Evolutionary conservation across 2,329 filamentous ascomycete genomes (phyloP).

Genomic region (Nothomitra cinnamomea): DNA sequence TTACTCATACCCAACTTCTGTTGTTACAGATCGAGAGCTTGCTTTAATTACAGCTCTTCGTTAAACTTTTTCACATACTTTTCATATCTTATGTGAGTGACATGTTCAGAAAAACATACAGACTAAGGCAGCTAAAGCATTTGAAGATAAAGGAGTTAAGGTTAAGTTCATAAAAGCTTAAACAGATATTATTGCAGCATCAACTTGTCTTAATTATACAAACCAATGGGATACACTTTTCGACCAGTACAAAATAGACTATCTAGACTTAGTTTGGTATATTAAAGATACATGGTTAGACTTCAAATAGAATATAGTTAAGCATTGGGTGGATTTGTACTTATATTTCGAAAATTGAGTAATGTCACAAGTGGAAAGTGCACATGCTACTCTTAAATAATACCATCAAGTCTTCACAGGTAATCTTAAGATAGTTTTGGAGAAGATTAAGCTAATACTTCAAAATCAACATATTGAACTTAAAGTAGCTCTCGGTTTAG

Average conservation of each 20-base stretch:
- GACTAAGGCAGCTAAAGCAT: background rate
- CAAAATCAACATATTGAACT: background rate
- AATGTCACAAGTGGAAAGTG: background rate
- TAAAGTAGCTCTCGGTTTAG: background rate
- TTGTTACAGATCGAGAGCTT: background rate
- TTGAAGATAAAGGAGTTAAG: background rate
- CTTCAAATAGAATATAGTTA: background rate
- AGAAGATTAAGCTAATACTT: background rate
- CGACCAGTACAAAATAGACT: background rate
- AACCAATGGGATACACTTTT: background rate
- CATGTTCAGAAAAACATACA: background rate
- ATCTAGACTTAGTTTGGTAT: background rate
- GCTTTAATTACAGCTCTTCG: background rate
- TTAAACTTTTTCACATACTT: background rate
- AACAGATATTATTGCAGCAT: background rate
- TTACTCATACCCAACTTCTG: background rate
- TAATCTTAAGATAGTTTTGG: background rate
- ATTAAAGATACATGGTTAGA: background rate
- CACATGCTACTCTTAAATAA: background rate
- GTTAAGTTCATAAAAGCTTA: background rate
- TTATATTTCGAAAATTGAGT: background rate
- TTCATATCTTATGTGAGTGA: background rate
- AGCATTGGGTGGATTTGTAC: background rate
- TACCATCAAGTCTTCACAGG: background rate
- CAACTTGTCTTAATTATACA: background rate